Evolutionary conservation across 768 basidiomycete species (phyloP).

Genomic region (Mycena epipterygia): DNA sequence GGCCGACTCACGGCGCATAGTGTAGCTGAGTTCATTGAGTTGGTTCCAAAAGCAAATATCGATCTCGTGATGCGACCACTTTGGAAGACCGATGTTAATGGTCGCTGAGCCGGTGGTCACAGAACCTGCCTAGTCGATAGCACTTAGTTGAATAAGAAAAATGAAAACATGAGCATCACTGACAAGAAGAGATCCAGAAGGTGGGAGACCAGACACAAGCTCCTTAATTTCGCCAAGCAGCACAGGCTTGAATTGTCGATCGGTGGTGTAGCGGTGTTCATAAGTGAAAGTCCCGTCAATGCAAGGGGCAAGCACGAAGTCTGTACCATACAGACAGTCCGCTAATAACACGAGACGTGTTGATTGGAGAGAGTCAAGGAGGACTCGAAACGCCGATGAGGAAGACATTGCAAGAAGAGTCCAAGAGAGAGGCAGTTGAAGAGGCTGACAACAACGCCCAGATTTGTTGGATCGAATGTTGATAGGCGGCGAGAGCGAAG

Average conservation of each 20-base stretch:
- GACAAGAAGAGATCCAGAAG: too few species aligned
- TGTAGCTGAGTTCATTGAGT: not conserved
- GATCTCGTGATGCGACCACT: not conserved
- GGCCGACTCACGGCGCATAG: not conserved
- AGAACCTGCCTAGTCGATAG: too few species aligned
- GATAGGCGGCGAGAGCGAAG: too few species aligned
- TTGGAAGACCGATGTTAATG: not conserved
- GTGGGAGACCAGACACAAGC: too few species aligned
- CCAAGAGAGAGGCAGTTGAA: too few species aligned
- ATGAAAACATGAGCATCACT: not conserved
- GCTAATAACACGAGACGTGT: too few species aligned
- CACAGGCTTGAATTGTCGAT: not conserved
- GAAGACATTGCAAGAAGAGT: too few species aligned
- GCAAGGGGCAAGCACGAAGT: not conserved
- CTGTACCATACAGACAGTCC: not conserved
- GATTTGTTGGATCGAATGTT: too few species aligned
- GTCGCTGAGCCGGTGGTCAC: not conserved
- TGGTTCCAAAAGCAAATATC: constrained; percentile 1
- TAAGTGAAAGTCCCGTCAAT: not conserved
- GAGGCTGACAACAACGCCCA: too few species aligned
- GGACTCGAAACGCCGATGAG: too few species aligned
- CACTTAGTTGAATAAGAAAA: not conserved
- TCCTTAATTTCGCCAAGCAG: not conserved
- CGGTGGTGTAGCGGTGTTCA: not conserved
- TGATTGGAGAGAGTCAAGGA: too few species aligned